phyloP scores from a whole-genome alignment of 1,284 basidiomycete genomes.

The Apiotrichum porosum region DNA sequence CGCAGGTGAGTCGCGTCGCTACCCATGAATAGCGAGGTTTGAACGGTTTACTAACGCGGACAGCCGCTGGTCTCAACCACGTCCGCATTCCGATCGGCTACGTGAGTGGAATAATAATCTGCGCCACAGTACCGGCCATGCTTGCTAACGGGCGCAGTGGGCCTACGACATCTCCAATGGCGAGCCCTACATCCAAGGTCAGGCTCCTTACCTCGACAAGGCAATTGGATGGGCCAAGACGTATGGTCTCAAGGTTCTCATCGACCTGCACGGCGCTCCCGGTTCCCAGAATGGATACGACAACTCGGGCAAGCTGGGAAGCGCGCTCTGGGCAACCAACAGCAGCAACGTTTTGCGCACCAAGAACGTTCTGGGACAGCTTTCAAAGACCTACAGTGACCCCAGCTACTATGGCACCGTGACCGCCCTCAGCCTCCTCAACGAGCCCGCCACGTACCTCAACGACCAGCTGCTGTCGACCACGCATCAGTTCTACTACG shows the following conservation, averaged over 20 bases:
- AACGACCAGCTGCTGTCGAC: slow-evolving; percentile 56
- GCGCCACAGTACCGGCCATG: too few relatives aligned
- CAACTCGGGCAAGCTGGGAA: slow-evolving; percentile 69
- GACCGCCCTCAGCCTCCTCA: slow-evolving; percentile 52
- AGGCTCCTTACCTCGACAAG: slow-evolving; percentile 50
- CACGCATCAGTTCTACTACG: slow-evolving; percentile 63
- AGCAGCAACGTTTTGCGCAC: slow-evolving; percentile 61
- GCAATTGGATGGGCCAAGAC: slow-evolving; percentile 74
- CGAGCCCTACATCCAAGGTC: slow-evolving; percentile 59
- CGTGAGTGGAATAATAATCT: too few relatives aligned
- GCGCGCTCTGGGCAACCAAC: slow-evolving; percentile 66
- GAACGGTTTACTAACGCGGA: background rate
- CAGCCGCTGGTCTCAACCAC: slow-evolving; percentile 64
- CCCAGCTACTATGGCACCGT: slow-evolving; percentile 56
- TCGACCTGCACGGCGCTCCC: slow-evolving; percentile 65
- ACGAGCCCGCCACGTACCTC: slow-evolving; percentile 73
- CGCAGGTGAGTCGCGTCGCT: slow-evolving; percentile 59
- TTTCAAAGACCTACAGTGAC: slow-evolving; percentile 10
- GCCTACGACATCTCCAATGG: slow-evolving; percentile 74
- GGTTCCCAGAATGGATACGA: slow-evolving; percentile 76
- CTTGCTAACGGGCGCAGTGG: too few relatives aligned
- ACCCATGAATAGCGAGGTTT: background rate
- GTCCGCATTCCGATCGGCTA: slow-evolving; percentile 73
- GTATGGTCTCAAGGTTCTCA: slow-evolving; percentile 70
- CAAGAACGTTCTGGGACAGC: slow-evolving; percentile 49